Base-by-base conservation (phyloP, 768 basidiomycete species). In the Pleurotus tuoliensis region DNA sequence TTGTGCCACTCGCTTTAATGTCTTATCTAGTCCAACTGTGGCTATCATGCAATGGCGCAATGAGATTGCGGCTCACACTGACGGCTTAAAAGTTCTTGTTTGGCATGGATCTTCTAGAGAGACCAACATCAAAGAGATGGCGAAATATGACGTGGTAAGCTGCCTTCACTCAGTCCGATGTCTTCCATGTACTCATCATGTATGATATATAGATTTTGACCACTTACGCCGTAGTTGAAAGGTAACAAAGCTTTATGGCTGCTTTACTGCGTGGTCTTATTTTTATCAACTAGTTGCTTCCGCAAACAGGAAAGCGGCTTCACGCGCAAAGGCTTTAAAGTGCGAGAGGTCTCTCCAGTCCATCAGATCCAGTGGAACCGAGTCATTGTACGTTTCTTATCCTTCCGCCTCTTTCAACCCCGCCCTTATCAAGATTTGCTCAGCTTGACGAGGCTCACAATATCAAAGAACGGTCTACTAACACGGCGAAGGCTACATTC, bases 401-500 rank as follows among this genome's bases (percentile, higher is more conserved):
- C 43, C 27, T 45, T 48, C 41, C 13, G 20, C 47, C 15, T 13
- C 51, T 20, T 40, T 41, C 22, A 18, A 16, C 4, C 13, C 18
- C 40, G n/a, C 47, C 37, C 48, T 55, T 55, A 57, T 58, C 37
- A 16, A 38, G 53, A 13, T 11, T 34, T 38, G 13, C 56, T 3
- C 58, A 92, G 89, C 82, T 97, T 44, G 94, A 98, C 62, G 94
- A 97, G 74, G 96, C 95, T 4, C 96, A 98, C 71, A 98, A 95
- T 67, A 98, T 98, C 76, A 98, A 98, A 66, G 96, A 98, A 67
- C 84, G 96, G 3, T 74, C 84, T 3, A 94, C 92, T 1, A 98
- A 96, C 67, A 98, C 96, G 0, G 95, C 96, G 1, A 98, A 96
- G 70, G 95, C 94, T n/a, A 83, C 93, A 0, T 99, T 99, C 67